These are phyloP conservation scores for Phytophthora rubi DNA, from an alignment of 352 stramenopile genomes.

Conservation along the genomic window DNA sequence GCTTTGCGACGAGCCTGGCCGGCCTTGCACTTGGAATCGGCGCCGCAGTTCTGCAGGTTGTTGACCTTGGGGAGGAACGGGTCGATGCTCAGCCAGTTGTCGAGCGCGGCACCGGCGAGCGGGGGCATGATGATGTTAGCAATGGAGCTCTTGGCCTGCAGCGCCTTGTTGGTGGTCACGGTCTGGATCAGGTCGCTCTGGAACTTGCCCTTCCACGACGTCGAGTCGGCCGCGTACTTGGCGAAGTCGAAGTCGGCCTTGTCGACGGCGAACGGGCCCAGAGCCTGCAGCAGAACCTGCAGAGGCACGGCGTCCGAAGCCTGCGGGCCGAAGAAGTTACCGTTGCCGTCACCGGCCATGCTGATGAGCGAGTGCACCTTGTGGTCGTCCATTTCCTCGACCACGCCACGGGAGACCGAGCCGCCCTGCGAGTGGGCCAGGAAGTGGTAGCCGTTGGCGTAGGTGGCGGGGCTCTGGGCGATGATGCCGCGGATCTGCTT, in stretches of 20 bases:
- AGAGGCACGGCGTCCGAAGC: slow-evolving; percentile 39
- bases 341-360: slow-evolving; percentile 55
- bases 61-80: slow-evolving; percentile 52
- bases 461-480: slow-evolving; percentile 33
- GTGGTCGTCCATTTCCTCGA: slow-evolving; percentile 69
- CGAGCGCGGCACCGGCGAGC: slow-evolving; percentile 26
- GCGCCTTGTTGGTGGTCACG: slow-evolving; percentile 31
- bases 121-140: slow-evolving; percentile 48
- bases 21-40: slow-evolving; percentile 18
- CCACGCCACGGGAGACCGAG: slow-evolving; percentile 50
- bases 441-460: slow-evolving; percentile 59
- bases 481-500: slow-evolving; percentile 44
- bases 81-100: slow-evolving; percentile 50
- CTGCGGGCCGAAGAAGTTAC: slow-evolving; percentile 63
- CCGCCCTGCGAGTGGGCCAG: slow-evolving; percentile 58
- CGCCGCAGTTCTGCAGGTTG: slow-evolving; percentile 37
- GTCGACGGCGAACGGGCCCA: slow-evolving; percentile 46
- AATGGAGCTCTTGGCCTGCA: slow-evolving; percentile 47
- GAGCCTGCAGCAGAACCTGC: slow-evolving; percentile 43
- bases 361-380: slow-evolving; percentile 58
- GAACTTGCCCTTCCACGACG: slow-evolving; percentile 44
- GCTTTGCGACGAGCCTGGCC: slow-evolving; percentile 45
- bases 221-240: slow-evolving; percentile 41
- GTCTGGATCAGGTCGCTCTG: slow-evolving; percentile 50
- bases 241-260: slow-evolving; percentile 43